A percentile compares a stretch with the other conserved stretches of the same genome.
phyloP scores from a whole-genome alignment of 2,329 filamentous ascomycete species.

The Cladosporium sp. region DNA sequence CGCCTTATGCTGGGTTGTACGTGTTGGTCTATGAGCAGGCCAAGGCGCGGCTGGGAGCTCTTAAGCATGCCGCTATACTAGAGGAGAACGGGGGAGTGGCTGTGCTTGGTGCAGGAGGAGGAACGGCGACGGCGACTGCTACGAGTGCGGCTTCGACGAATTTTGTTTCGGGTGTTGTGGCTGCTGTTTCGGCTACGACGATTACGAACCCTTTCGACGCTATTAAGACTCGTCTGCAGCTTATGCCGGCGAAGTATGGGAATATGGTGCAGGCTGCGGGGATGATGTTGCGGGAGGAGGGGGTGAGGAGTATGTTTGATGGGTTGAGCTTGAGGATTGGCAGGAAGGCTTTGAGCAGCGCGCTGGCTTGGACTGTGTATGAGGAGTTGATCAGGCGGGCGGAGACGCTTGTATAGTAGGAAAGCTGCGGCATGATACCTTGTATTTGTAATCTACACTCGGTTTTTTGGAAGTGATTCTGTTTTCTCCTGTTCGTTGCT shows the following conservation, averaged over 20 bases:
- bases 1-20: conserved; percentile 94
- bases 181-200: conserved; percentile 76
- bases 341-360: conserved; percentile 85
- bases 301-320: conserved; percentile 73
- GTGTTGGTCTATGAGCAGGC: conserved; percentile 88
- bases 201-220: conserved; percentile 96
- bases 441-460: conserved; percentile 10
- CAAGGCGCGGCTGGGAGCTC: conserved; percentile 57
- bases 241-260: conserved; percentile 75
- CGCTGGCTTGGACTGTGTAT: conserved; percentile 96
- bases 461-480: not conserved
- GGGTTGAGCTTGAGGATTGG: conserved; percentile 82
- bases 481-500: too few relatives aligned
- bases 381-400: conserved; percentile 83
- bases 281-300: conserved; percentile 78
- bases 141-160: conserved; percentile 65
- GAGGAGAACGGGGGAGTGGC: conserved; percentile 20
- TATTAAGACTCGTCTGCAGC: conserved; percentile 89
- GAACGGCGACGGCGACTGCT: conserved; percentile 15
- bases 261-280: conserved; percentile 75
- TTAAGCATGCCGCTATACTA: conserved; percentile 15
- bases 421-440: conserved; percentile 2
- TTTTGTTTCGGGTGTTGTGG: conserved; percentile 74
- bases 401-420: conserved; percentile 34
- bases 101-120: not conserved